These are phyloP conservation scores for Elongisporangium undulatum DNA, from an alignment of 352 stramenopile genomes.

Conservation along the genomic window DNA sequence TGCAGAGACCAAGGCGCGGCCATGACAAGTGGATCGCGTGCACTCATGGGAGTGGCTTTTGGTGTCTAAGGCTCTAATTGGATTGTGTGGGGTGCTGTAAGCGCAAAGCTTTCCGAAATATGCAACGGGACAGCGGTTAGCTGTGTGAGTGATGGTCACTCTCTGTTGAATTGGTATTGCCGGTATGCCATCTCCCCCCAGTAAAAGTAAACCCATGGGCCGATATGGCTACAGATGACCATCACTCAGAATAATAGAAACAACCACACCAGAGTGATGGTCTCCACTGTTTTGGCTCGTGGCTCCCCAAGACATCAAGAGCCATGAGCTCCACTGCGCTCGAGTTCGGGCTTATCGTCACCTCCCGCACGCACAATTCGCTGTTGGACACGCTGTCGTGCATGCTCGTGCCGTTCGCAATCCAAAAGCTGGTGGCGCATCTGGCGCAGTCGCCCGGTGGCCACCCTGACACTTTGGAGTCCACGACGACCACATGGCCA, in stretches of 20 bases:
- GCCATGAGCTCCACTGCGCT: constrained; percentile 31
- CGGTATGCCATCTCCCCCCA: too few relatives aligned
- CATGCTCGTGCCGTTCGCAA: constrained; percentile 46
- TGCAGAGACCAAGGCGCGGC: too few relatives aligned
- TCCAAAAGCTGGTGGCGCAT: constrained; percentile 31
- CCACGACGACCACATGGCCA: constrained; percentile 16
- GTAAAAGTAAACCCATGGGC: too few relatives aligned
- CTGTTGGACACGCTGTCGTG: constrained; percentile 53
- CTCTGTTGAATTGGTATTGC: not conserved
- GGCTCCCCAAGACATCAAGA: constrained; percentile 28
- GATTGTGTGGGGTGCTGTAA: constrained; percentile 14
- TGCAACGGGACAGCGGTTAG: constrained; percentile 2
- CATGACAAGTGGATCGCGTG: too few relatives aligned
- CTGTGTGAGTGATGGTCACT: constrained; percentile 7
- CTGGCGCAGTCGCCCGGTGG: constrained; percentile 16
- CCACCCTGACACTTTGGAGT: constrained; percentile 8
- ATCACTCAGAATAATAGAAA: too few relatives aligned
- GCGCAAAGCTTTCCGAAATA: constrained; percentile 13
- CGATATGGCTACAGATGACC: too few relatives aligned
- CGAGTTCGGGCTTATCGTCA: constrained; percentile 55
- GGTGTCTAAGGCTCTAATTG: constrained; percentile 4
- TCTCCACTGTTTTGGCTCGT: not conserved
- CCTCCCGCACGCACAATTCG: constrained; percentile 41
- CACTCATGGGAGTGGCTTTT: too few relatives aligned
- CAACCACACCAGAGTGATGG: not conserved